Percentiles rank a stretch among this genome's conserved stretches.
Conservation (phyloP, 192 early-diverging fungal genomes). For the Backusella liffmaniae region DNA sequence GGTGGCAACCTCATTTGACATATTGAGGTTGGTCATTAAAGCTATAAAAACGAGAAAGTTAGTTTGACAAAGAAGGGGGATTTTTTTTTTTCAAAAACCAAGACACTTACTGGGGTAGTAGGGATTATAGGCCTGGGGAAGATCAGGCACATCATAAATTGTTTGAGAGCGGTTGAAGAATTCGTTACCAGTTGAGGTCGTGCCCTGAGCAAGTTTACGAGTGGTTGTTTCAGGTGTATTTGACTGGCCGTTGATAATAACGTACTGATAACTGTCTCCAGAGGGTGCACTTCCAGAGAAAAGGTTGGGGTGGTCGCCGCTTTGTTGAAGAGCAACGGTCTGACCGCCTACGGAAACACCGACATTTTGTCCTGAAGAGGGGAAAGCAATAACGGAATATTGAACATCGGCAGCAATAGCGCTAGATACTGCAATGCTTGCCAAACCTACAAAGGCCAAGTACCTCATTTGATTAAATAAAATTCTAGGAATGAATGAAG, state of each 20-base stretch:
- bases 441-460: slow-evolving; percentile 1
- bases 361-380: slow-evolving; percentile 18
- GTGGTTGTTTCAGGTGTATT: slow-evolving; percentile 22
- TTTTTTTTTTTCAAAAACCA: neutral
- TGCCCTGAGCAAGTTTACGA: slow-evolving; percentile 25
- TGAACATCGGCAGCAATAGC: slow-evolving; percentile 28
- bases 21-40: slow-evolving; percentile 25
- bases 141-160: slow-evolving; percentile 25
- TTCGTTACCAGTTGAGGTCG: slow-evolving; percentile 40
- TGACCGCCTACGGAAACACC: slow-evolving; percentile 35
- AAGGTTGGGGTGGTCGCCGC: slow-evolving; percentile 22
- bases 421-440: slow-evolving; percentile 17
- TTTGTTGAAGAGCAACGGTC: slow-evolving; percentile 14
- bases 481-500: neutral
- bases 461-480: slow-evolving; percentile 20
- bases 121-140: slow-evolving; percentile 47
- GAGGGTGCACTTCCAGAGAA: slow-evolving; percentile 28
- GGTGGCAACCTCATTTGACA: slow-evolving; percentile 45
- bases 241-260: slow-evolving; percentile 14
- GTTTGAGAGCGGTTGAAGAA: slow-evolving; percentile 49
- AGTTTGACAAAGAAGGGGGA: neutral
- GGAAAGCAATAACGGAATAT: slow-evolving; percentile 37
- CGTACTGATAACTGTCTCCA: slow-evolving; percentile 33
- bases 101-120: slow-evolving; percentile 42
- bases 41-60: slow-evolving; percentile 11